Base-by-base conservation (phyloP, 1,139 yeast species). In the Zygoascus sp. region DNA sequence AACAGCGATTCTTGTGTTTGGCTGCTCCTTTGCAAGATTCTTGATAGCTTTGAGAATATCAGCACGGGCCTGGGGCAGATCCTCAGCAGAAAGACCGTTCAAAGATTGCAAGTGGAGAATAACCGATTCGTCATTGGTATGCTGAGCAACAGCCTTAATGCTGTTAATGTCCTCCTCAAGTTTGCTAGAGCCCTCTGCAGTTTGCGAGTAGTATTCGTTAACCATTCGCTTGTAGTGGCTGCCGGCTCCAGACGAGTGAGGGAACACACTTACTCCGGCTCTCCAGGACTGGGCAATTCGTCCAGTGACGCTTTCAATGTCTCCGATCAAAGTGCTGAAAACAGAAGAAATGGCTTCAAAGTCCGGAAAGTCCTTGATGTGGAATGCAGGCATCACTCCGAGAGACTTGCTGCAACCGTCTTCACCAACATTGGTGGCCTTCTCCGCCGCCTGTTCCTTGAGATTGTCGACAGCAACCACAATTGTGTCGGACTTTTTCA, bases 401-500 rank as follows among this genome's bases (percentile, higher is more conserved):
- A 45, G 35, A 15, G 45, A 30, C 34, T 42, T 45, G 27, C 52
- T 47, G 32, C 44, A 35, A 16, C 23, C 28, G n/a, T 32, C 28
- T 16, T 40, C 17, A 13, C n/a, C n/a, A n/a, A n/a, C n/a, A n/a
- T n/a, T n/a, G n/a, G n/a, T n/a, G n/a, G n/a, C n/a, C n/a, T n/a
- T n/a, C n/a, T n/a, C n/a, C n/a, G n/a, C n/a, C n/a, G 17, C 34
- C 32, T 34, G 36, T 13, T 34, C 41, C 20, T 35, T 32, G 5
- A 56, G 52, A 17, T 58, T 56, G 32, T 58, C 58, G 11, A 57
- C 56, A 5, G 58, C 55, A 22, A 58, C 53, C 22, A 58, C 51
- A 11, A 58, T 52, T 6, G 56, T 32, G 32, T 44, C 44, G 16
- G 48, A 46, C 7, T 44, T 43, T 16, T 20, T 34, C 19, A 32